phyloP scores from a whole-genome alignment of 164 flowering plant species.

The Piper longum region DNA sequence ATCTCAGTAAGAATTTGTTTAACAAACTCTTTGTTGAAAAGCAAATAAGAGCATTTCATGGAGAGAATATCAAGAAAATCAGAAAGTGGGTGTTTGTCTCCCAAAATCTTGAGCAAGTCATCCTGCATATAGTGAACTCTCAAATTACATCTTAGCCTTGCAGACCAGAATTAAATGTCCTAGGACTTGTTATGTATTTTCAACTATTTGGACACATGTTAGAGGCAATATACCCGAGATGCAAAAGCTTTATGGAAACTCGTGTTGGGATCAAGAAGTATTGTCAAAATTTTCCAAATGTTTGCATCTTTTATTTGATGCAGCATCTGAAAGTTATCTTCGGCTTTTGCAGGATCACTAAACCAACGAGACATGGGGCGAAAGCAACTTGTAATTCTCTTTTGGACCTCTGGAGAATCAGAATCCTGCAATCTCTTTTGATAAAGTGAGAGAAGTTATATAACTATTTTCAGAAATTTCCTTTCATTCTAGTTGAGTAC shows the following conservation, averaged over 20 bases:
- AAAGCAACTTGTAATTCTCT: conserved; percentile 52
- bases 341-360: conserved; percentile 67
- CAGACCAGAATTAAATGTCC: neutral
- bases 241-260: conserved; percentile 37
- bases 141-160: neutral
- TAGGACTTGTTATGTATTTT: neutral
- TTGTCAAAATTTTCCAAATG: conserved; percentile 66
- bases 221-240: conserved; percentile 34
- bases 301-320: conserved; percentile 86
- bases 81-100: conserved; percentile 70
- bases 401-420: conserved; percentile 61
- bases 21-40: conserved; percentile 83
- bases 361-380: conserved; percentile 78
- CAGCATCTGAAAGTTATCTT: conserved; percentile 67
- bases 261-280: conserved; percentile 57
- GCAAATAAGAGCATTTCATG: conserved; percentile 68
- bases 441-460: conserved; percentile 3
- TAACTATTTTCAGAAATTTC: conserved; percentile 6
- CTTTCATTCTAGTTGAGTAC: conserved; percentile 20
- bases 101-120: conserved; percentile 70
- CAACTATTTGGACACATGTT: neutral
- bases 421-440: conserved; percentile 43
- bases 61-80: conserved; percentile 67
- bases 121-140: conserved; percentile 33
- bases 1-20: conserved; percentile 60